These are phyloP conservation scores for Tricholoma flavovirens DNA, from an alignment of 768 basidiomycete genomes.

Conservation along the genomic window DNA sequence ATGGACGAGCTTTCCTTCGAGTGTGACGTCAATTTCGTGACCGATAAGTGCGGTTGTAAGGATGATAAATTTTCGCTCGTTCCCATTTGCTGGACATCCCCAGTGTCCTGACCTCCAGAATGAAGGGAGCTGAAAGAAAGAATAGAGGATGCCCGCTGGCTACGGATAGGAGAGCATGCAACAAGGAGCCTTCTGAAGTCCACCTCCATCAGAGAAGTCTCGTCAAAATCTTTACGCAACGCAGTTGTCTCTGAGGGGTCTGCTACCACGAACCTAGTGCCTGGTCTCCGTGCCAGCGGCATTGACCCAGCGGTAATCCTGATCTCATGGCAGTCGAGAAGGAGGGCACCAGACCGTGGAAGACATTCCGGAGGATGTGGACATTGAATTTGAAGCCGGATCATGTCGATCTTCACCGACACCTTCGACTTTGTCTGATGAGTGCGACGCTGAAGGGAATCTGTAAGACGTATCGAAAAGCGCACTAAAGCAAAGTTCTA, in stretches of 20 bases:
- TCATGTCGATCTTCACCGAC: constrained; percentile 41
- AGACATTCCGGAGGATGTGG: constrained; percentile 44
- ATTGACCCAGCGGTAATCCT: constrained; percentile 29
- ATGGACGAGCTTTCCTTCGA: constrained; percentile 13
- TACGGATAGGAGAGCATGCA: constrained; percentile 39
- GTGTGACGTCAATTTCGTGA: constrained; percentile 22
- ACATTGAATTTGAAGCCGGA: constrained; percentile 66
- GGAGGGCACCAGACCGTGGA: constrained; percentile 62
- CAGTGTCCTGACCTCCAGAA: constrained; percentile 7
- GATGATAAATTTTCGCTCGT: constrained; percentile 2
- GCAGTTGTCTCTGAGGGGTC: constrained; percentile 4
- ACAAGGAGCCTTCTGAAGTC: constrained; percentile 42
- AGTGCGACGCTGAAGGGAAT: not conserved
- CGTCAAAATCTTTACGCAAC: constrained; percentile 2
- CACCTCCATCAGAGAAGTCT: constrained; percentile 29
- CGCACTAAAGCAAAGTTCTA: not conserved
- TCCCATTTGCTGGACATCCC: not conserved
- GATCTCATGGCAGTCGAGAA: constrained; percentile 58
- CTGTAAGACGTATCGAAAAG: constrained; percentile 6
- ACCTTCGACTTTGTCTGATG: constrained; percentile 17
- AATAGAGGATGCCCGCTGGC: constrained; percentile 37
- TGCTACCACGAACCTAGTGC: constrained; percentile 23
- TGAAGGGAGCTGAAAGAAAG: constrained; percentile 45
- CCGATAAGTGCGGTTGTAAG: constrained; percentile 30
- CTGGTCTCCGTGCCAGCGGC: constrained; percentile 10